Base-by-base conservation (phyloP, 495 filamentous ascomycete genomes). In the Hyaloscypha variabilis region DNA sequence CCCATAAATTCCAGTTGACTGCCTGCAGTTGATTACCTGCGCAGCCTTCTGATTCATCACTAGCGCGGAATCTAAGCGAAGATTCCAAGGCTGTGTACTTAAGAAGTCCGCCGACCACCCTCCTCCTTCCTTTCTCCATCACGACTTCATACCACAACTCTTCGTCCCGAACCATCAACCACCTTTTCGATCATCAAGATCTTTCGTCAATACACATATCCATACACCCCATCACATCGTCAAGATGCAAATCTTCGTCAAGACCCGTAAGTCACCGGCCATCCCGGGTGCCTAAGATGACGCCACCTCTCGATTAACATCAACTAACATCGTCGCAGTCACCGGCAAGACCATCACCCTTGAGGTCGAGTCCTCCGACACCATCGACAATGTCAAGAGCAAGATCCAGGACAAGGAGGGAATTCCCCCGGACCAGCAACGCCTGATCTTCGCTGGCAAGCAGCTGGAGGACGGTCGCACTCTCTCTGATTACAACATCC, bases 341-440 rank as follows among this genome's bases (percentile, higher is more conserved):
- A 98, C 94, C 61, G 94, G 94, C 78, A 98, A 98, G 91, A 98
- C 94, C 83, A 98, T 98, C 85, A 98, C 94, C 72, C 88, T 98
- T 74, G 94, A 98, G 91, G 95, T 98, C 23, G 94, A 98, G 85
- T 96, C 92, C 64, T 93, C 89, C 65, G 94, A 98, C 73, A 97
- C 94, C 67, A 97, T 98, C 83, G 95, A 98, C 84, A 98, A 97
- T 73, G 94, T 98, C 71, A 98, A 98, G 90, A 86, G 85, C 65
- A 98, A 98, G 90, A 98, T 98, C 60, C 94, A 98, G 79, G 94
- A 98, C 77, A 98, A 98, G 91, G 94, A 98, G 81, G 94, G 94
- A 50, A 98, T 98, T 72, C 94, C 94, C 54, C 94, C 94, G 13
- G 94, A 98, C 78, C 94, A 98, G 78, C 94, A 98, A 85, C 94